Evolutionary conservation across 2,329 filamentous ascomycete species (phyloP), one percentile per base, ranked within the genome.

Genomic region (Geosmithia flava): DNA sequence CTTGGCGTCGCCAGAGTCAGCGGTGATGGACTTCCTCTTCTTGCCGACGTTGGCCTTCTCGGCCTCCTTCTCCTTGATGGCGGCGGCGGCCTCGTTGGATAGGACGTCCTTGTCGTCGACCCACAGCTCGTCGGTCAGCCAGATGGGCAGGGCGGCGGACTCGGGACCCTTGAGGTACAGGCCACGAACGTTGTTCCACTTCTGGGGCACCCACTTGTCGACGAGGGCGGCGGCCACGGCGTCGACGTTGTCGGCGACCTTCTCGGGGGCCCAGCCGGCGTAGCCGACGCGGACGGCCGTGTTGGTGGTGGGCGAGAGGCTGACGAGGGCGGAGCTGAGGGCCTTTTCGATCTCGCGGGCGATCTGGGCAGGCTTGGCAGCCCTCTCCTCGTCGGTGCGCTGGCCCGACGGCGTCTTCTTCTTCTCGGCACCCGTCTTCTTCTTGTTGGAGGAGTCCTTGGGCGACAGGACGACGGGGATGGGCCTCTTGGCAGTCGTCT

Each of bases 111-210:
- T 75, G 51, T 83, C 78, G 54, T 93, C 86, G 16, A 83, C 67
- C 89, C 93, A 98, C 53, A 98, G 74, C 73, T 96, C 89, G 56
- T 89, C 84, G 4, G 91, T 86, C 61, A 95, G 70, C 87, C 89
- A 98, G 61, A 98, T 82, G n/a, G 93, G 93, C 59, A 98, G 74
- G 8, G 91, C 85, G 52, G 83, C 84, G 4, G 91, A 95, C 60
- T 87, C 81, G 27, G 87, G 84, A 3, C 88, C 87, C 75, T 97
- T 98, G 72, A 98, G 75, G 65, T 95, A 89, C 52, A 98, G 70
- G 53, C 80, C 79, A 65, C 83, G 83, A 53, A 97, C 76, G 63
- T 91, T 93, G 59, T 79, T 80, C 89, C 90, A 96, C 59, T 89
- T 83, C 63, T 91, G 83, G 17, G 89, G 80, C 44, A 96, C 80